phyloP scores from a whole-genome alignment of 495 filamentous ascomycete species.

The Schizothecium vesticola region DNA sequence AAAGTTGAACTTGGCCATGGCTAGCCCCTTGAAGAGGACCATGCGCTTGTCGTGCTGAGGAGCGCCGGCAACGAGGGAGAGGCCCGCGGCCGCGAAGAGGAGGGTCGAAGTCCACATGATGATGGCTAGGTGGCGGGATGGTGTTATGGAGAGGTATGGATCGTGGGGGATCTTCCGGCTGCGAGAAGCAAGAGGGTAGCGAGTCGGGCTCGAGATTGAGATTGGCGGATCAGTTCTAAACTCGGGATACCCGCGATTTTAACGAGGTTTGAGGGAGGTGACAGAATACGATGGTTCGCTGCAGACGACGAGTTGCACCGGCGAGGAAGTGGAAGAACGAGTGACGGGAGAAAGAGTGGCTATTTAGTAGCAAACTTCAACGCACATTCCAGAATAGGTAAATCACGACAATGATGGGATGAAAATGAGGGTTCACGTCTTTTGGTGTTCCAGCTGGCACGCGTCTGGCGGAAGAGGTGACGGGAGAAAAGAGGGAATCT shows the following conservation, averaged over 20 bases:
- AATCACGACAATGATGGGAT: background rate
- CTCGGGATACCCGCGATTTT: background rate
- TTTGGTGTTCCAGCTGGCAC: background rate
- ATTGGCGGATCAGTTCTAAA: background rate
- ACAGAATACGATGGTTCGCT: background rate
- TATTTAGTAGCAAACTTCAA: background rate
- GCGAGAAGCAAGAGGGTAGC: background rate
- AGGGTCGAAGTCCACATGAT: background rate
- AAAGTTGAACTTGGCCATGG: slow-evolving; percentile 22
- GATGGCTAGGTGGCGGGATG: background rate
- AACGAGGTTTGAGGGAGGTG: background rate
- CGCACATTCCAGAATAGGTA: background rate
- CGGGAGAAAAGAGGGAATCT: background rate
- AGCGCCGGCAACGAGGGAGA: background rate
- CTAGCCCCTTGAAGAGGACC: background rate
- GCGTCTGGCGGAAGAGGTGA: background rate
- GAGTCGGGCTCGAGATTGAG: background rate
- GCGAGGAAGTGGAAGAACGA: background rate
- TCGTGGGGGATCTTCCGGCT: background rate
- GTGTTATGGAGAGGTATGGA: background rate
- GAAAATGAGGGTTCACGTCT: background rate
- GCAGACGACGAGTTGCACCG: background rate
- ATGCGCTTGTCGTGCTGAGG: background rate
- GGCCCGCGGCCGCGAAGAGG: background rate
- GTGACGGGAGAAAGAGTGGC: background rate